Evolutionary conservation across 352 stramenopile genomes (phyloP).

Genomic region (Stephanocyclus meneghinianus): DNA sequence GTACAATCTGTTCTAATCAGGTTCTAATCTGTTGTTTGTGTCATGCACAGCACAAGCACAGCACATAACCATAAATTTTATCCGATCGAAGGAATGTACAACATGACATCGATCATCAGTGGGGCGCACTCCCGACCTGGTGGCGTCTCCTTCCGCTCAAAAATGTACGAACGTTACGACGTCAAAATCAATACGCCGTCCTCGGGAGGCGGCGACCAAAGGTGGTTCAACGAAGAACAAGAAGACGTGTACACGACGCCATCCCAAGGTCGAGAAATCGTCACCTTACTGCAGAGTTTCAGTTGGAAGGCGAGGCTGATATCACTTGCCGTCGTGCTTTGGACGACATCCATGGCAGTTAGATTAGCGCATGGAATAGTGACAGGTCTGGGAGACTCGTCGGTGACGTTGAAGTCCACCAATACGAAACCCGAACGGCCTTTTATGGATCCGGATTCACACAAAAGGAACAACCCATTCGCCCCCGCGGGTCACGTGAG

Average conservation of each 20-base stretch:
- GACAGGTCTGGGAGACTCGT: neutral
- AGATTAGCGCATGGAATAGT: neutral
- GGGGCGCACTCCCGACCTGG: neutral
- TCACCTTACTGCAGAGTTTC: conserved; percentile 5
- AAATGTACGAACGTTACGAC: conserved; percentile 21
- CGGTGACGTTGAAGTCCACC: neutral
- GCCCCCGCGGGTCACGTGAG: neutral
- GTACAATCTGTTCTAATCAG: no score
- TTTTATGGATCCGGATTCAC: conserved; percentile 9
- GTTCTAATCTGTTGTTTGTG: no score
- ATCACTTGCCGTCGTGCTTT: neutral
- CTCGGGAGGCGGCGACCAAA: neutral
- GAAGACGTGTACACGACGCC: neutral
- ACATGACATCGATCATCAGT: neutral
- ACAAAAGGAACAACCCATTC: conserved; percentile 17
- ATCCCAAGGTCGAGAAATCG: conserved; percentile 3
- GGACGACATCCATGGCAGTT: neutral
- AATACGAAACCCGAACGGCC: neutral
- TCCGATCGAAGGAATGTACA: neutral
- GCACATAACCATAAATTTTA: no score
- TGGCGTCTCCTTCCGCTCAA: neutral
- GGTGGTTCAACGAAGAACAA: conserved; percentile 7
- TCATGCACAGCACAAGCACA: no score
- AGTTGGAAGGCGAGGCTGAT: conserved; percentile 10
- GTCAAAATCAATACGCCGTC: conserved; percentile 1